phyloP scores from a whole-genome alignment of 306 rosid species.

The Vachellia collinsii region DNA sequence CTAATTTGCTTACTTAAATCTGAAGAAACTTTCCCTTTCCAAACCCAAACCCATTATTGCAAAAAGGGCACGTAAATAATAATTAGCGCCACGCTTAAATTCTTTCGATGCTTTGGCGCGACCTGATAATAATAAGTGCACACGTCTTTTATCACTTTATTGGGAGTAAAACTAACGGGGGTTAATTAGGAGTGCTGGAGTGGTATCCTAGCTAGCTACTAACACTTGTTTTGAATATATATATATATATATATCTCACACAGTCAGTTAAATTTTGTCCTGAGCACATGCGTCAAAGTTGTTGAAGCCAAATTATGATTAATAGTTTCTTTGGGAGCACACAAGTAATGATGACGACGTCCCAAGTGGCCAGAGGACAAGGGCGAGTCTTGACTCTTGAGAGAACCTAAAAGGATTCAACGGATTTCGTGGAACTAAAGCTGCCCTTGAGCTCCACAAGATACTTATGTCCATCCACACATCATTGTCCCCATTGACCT shows the following conservation, averaged over 20 bases:
- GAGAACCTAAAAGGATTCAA: slow-evolving; percentile 31
- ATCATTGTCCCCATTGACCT: slow-evolving; percentile 35
- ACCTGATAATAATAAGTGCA: slow-evolving; percentile 36
- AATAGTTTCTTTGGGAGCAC: slow-evolving; percentile 29
- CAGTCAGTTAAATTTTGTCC: slow-evolving; percentile 46
- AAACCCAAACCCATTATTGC: slow-evolving; percentile 21
- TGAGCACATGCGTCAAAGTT: slow-evolving; percentile 45
- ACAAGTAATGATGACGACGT: slow-evolving; percentile 19
- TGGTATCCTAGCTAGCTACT: no score
- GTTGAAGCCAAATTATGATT: slow-evolving; percentile 44
- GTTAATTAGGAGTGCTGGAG: no score
- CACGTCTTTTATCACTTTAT: slow-evolving; percentile 6
- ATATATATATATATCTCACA: slow-evolving; percentile 33
- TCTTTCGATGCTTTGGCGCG: slow-evolving; percentile 37
- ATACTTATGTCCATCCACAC: slow-evolving; percentile 1
- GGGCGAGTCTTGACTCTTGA: slow-evolving; percentile 1
- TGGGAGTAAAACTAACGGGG: slow-evolving; percentile 8
- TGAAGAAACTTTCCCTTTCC: slow-evolving; percentile 26
- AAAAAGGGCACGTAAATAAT: neutral
- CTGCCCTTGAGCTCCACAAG: slow-evolving; percentile 30
- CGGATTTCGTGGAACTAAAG: slow-evolving; percentile 47
- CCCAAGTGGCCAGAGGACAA: neutral
- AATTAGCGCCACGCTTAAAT: slow-evolving; percentile 45
- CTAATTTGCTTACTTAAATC: slow-evolving; percentile 44
- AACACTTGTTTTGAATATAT: slow-evolving; percentile 18